These are phyloP conservation scores for Candida fluviatilis DNA, from an alignment of 805 yeast genomes.

Conservation along the genomic window DNA sequence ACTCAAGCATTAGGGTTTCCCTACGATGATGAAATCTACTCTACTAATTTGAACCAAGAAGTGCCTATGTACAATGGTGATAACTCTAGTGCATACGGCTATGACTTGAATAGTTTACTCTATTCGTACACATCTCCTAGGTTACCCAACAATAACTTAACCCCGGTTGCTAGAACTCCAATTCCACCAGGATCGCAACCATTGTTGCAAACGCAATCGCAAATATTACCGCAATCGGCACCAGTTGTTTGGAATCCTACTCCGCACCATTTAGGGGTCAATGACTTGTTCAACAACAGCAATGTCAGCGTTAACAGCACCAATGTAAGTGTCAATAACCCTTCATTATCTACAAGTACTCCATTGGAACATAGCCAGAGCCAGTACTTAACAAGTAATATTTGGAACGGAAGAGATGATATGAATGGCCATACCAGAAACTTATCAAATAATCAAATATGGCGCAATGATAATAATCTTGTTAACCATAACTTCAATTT, in stretches of 20 bases:
- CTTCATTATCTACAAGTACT: constrained; percentile 6
- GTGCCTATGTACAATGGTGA: constrained; percentile 1
- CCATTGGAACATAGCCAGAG: constrained; percentile 8
- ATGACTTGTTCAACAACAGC: constrained; percentile 6
- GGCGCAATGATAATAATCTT: constrained; percentile 16
- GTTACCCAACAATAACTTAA: constrained; percentile 1
- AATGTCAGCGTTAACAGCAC: constrained; percentile 4
- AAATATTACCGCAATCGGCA: background rate
- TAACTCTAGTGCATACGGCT: background rate
- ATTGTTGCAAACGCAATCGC: background rate
- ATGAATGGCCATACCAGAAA: constrained; percentile 14
- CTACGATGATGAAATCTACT: constrained; percentile 16
- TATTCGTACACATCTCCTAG: constrained; percentile 2
- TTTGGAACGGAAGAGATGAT: constrained; percentile 5
- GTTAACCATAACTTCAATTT: constrained; percentile 7
- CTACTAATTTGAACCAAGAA: constrained; percentile 7
- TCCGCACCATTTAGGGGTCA: constrained; percentile 4
- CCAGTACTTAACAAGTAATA: constrained; percentile 7
- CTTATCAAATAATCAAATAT: constrained; percentile 15
- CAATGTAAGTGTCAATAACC: background rate
- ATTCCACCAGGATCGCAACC: background rate
- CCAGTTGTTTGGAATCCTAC: constrained; percentile 6
- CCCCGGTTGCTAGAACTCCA: background rate
- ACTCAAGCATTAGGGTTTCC: constrained; percentile 14
- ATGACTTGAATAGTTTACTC: constrained; percentile 3